These are phyloP conservation scores for Amanita rimosa DNA, from an alignment of 768 basidiomycete genomes.

Conservation along the genomic window DNA sequence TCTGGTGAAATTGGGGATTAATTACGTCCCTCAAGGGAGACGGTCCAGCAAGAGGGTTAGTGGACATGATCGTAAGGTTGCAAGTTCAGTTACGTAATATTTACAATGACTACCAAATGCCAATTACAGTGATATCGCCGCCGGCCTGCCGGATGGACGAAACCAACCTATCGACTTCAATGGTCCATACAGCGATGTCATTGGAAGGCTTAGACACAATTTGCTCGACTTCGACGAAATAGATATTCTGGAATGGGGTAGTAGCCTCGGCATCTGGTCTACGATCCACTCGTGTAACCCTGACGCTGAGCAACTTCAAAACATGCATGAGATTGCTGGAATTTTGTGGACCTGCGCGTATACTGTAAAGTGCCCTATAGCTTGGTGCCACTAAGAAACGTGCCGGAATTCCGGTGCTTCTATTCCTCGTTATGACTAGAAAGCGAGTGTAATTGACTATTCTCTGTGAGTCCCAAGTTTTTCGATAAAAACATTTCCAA, in stretches of 20 bases:
- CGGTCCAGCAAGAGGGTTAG: slow-evolving; percentile 44
- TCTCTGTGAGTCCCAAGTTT: slow-evolving; percentile 4
- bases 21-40: slow-evolving; percentile 60
- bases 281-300: slow-evolving; percentile 47
- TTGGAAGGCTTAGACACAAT: slow-evolving; percentile 6
- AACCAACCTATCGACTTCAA: slow-evolving; percentile 1
- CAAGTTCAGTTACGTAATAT: background rate
- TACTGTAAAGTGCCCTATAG: slow-evolving; percentile 22
- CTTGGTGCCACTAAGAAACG: background rate
- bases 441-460: slow-evolving; percentile 65
- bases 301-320: slow-evolving; percentile 23
- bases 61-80: slow-evolving; percentile 20
- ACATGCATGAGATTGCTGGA: slow-evolving; percentile 14
- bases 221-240: slow-evolving; percentile 50
- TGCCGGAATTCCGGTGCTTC: background rate
- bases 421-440: slow-evolving; percentile 35
- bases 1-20: slow-evolving; percentile 89
- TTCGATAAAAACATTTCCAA: background rate
- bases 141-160: slow-evolving; percentile 22
- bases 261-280: slow-evolving; percentile 36
- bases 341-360: slow-evolving; percentile 11
- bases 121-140: slow-evolving; percentile 28
- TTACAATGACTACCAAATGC: slow-evolving; percentile 31
- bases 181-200: slow-evolving; percentile 6
- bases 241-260: slow-evolving; percentile 43